Evolutionary conservation across 495 filamentous ascomycete genomes (phyloP), one percentile per base, ranked within the genome.

Genomic region (Penicillium maclennaniae): DNA sequence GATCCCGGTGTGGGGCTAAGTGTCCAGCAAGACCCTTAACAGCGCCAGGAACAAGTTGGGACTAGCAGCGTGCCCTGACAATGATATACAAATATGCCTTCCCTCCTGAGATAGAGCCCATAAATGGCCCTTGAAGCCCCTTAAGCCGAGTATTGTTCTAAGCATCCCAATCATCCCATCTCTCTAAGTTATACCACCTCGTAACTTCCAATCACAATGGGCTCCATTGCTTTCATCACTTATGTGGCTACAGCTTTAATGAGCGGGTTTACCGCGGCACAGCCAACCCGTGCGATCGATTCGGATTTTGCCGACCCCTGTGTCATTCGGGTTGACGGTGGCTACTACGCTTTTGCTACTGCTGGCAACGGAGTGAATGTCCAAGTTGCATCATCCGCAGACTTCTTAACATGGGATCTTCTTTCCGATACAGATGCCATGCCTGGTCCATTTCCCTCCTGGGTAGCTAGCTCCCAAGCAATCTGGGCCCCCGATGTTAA

Each of bases 401-500:
- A 71, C 31, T 70, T 73, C 43, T 36, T 40, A 7, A 57, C 58
- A 17, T 72, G 68, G 69, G 51, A 60, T 2, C 56, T 67, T 6
- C 45, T 54, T 9, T 47, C 60, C 6, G 55, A 56, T 26, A 45
- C 46, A 2, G 69, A 72, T 58, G 69, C 67, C 5, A 38, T 72
- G 34, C 66, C 62, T 7, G 58, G 62, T 21, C 62, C 49, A 20
- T 58, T 69, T 28, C 66, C 66, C 40, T 51, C 53, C 4, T 73
- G 69, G 68, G 54, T 64, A 10, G 61, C 59, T 14, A 54, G 54
- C 19, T 34, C 51, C 6, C 47, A 50, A 1, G 63, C 68, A n/a
- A 67, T 69, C 9, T 83, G 79, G 79, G 79, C 79, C 1, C 79
- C 78, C 7, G 75, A 77, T 51, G 70, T 83, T 1, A 65, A 66